Percentiles rank a stretch among this genome's conserved stretches.
Evolutionary conservation across 768 basidiomycete genomes (phyloP).

Genomic region (Hemileccinum impolitum): DNA sequence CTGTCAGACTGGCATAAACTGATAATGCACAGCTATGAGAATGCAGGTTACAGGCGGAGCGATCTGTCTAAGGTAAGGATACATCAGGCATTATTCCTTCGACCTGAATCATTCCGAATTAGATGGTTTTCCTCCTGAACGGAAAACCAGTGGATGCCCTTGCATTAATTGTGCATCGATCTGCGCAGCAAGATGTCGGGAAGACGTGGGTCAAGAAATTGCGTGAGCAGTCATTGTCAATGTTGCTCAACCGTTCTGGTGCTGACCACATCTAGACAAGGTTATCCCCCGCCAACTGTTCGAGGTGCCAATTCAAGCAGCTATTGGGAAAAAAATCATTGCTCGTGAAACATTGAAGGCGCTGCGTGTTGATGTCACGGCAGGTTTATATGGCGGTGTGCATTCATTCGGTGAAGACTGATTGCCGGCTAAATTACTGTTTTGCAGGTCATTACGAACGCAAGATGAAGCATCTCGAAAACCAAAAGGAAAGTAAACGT

Average conservation of each 20-base stretch:
- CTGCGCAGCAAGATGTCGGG: slow-evolving; percentile 70
- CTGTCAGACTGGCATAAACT: background rate
- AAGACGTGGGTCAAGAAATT: slow-evolving; percentile 89
- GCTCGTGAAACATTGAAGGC: slow-evolving; percentile 88
- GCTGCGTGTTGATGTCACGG: slow-evolving; percentile 87
- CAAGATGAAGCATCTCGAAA: slow-evolving; percentile 83
- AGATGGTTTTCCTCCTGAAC: slow-evolving; percentile 93
- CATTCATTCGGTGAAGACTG: background rate
- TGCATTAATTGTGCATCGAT: slow-evolving; percentile 86
- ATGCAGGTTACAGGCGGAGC: slow-evolving; percentile 81
- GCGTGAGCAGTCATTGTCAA: slow-evolving; percentile 48
- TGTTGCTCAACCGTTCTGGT: background rate
- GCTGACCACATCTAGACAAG: slow-evolving; percentile 51
- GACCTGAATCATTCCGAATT: slow-evolving; percentile 2
- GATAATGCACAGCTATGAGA: slow-evolving; percentile 73
- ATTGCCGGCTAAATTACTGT: background rate
- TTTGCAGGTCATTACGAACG: slow-evolving; percentile 83
- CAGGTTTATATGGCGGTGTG: slow-evolving; percentile 85
- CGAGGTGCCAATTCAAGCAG: slow-evolving; percentile 94
- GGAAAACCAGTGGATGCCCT: slow-evolving; percentile 89
- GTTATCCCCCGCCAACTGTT: slow-evolving; percentile 92
- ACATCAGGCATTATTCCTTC: background rate
- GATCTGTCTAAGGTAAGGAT: slow-evolving; percentile 73
- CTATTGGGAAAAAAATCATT: slow-evolving; percentile 80
- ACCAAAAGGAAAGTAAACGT: slow-evolving; percentile 92